phyloP scores from a whole-genome alignment of 768 basidiomycete species.

The Agaricus subrufescens region DNA sequence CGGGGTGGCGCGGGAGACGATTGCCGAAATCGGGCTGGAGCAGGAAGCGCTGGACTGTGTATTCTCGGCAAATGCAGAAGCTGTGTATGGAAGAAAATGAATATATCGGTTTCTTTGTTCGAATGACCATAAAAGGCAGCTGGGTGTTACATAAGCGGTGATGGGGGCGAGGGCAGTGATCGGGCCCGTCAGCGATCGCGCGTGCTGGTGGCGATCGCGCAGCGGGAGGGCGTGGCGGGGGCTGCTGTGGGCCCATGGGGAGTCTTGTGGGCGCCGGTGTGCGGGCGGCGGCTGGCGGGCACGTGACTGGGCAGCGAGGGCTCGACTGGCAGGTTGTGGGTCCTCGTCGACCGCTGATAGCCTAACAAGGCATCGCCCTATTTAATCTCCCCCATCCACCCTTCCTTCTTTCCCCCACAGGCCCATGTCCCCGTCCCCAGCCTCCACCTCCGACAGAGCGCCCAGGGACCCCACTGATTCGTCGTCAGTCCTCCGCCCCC shows the following conservation, averaged over 20 bases:
- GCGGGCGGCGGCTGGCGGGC: neutral
- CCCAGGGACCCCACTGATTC: constrained; percentile 17
- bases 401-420: neutral
- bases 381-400: neutral
- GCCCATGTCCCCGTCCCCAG: constrained; percentile 9
- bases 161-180: neutral
- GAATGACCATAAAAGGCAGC: constrained; percentile 4
- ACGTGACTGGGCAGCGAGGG: constrained; percentile 9
- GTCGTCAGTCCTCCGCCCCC: constrained; percentile 24
- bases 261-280: constrained; percentile 9
- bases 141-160: neutral
- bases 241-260: no score
- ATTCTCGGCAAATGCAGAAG: constrained; percentile 50
- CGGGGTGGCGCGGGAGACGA: constrained; percentile 70
- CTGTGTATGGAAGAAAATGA: constrained; percentile 32
- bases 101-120: constrained; percentile 5
- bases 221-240: no score
- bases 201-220: neutral
- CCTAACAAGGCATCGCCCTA: constrained; percentile 4
- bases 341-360: constrained; percentile 4
- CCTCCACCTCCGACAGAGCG: neutral
- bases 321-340: constrained; percentile 4
- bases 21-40: constrained; percentile 76
- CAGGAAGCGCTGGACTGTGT: constrained; percentile 74
- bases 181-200: neutral